Base-by-base conservation (phyloP, 768 basidiomycete genomes). In the Lepiota brunneoincarnata region DNA sequence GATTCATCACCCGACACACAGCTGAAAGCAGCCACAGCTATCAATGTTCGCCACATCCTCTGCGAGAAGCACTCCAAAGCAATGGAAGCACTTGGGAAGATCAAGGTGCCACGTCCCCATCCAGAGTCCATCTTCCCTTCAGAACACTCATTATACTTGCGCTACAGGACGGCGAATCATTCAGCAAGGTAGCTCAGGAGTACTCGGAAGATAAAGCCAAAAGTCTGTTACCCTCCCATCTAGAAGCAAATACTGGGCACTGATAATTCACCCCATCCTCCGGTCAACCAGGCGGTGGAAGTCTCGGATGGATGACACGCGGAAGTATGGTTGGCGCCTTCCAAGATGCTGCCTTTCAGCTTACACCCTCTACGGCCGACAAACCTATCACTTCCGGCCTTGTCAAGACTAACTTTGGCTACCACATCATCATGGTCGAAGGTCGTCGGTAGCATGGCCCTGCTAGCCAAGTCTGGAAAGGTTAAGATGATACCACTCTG, bases 201-300 rank as follows among this genome's bases (percentile, higher is more conserved):
- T 93, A 90, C 60, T 93, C 92, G 1, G 91, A 92, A 67, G 91
- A 93, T 71, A 93, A 93, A 65, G 91, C 91, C 5, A 93, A 92
- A 78, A 80, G 91, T 87, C 52, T 18, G 65, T 61, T 26, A 15
- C 14, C 18, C 20, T 48, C 17, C 15, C 12, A 7, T 31, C 15
- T 6, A 31, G 9, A 45, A 24, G 10, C 17, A 1, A 9, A 31
- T 38, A 51, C 42, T 39, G 18, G 45, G 28, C n/a, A 11, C 35
- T 15, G 26, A 39, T 26, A 31, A 24, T 37, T 31, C 35, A 42
- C 46, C 48, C 6, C 23, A 38, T 7, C 35, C 36, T 17, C 9
- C 42, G 34, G 38, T 39, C 44, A 9, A 38, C 55, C 61, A 92
- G 91, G 84, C 64, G 91, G 91, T 28, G 91, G 91, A 28, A 89